Evolutionary conservation across 163 green algal species (phyloP).

Genomic region (Prototheca cutis): DNA sequence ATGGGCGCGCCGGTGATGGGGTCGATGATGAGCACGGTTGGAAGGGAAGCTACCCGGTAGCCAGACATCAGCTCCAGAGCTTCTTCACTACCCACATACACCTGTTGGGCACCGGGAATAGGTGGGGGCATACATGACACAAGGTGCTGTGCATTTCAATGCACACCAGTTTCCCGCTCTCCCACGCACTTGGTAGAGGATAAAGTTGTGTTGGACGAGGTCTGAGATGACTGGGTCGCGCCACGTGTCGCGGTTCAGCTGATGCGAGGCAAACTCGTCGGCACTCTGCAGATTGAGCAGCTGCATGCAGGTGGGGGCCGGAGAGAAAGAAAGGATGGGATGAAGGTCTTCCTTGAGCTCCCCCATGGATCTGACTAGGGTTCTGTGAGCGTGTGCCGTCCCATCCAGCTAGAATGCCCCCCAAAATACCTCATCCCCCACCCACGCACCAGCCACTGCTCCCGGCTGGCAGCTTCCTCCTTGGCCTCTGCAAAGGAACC

Average conservation of each 20-base stretch:
- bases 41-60: constrained; percentile 37
- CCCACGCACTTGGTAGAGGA: constrained; percentile 60
- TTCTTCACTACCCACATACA: constrained; percentile 23
- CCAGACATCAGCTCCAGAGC: constrained; percentile 28
- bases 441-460: constrained; percentile 55
- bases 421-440: too few species aligned
- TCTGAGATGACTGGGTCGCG: constrained; percentile 36
- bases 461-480: constrained; percentile 21
- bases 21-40: constrained; percentile 55
- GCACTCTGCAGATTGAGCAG: constrained; percentile 59
- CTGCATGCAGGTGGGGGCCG: constrained; percentile 6
- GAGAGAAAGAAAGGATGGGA: too few species aligned
- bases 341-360: too few species aligned
- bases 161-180: too few species aligned
- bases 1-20: constrained; percentile 57
- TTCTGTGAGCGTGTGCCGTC: too few species aligned
- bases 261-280: constrained; percentile 54
- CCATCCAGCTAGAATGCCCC: too few species aligned
- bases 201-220: constrained; percentile 45
- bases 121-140: too few species aligned
- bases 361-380: too few species aligned
- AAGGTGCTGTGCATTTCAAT: too few species aligned
- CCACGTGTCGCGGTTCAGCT: constrained; percentile 69
- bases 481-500: constrained; percentile 44
- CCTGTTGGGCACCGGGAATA: too few species aligned